Base-by-base conservation (phyloP, 768 basidiomycete genomes). In the Phylloporus sp. region DNA sequence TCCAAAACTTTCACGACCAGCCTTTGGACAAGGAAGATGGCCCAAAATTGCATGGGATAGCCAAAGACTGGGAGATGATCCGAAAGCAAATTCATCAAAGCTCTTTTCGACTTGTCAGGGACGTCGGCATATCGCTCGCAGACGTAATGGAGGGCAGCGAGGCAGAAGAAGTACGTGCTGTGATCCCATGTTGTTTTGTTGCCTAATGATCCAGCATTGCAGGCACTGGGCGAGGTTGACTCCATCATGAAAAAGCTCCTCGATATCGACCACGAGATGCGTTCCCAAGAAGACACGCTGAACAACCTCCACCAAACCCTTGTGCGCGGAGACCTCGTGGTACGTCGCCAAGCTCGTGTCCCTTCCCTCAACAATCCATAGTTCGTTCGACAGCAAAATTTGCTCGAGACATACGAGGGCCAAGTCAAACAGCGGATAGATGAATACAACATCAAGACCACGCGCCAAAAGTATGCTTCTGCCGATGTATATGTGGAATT, bases 391-490 rank as follows among this genome's bases (percentile, higher is more conserved):
- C 44, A 89, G 87, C 69, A 69, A 37, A 66, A 82, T 49, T 70
- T 76, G 8, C 60, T 77, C 7, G 69, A 73, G 9, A 60, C 54
- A 23, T 93, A 89, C 56, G 62, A 76, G 38, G 55, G 55, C 20
- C 74, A 64, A n/a, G 70, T 81, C 0, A 61, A 72, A 38, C 62
- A 61, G 14, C 64, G 61, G 32, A 58, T 75, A 34, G 67, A 75
- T 6, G 70, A 68, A 23, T 86, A 88, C 61, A 54, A 69, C 2
- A 60, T 59, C 23, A 80, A 79, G 67, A 91, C 90, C 0, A 70
- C 80, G 7, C 78, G 90, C 9, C 87, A 93, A 64, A 90, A 84
- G 61, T 93, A 90, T 59, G 77, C 75, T 14, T 83, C 83, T 38
- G 67, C 71, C 40, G 71, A 78, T 0, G 63, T 70, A 20, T 94